These are phyloP conservation scores for Astrothelium macrocarpum DNA, from an alignment of 495 filamentous ascomycete species.

Conservation along the genomic window DNA sequence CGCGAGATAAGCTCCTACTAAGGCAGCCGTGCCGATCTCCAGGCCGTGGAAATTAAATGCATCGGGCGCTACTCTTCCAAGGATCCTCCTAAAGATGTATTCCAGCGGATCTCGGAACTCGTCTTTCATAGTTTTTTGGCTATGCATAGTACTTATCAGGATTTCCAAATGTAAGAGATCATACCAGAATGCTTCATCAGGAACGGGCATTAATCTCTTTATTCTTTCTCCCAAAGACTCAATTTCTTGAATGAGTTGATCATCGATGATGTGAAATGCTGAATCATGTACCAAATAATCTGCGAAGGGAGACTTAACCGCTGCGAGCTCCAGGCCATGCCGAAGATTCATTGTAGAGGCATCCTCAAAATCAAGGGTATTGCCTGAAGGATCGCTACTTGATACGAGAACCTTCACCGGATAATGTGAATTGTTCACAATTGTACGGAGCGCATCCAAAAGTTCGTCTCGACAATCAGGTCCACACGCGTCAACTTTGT, in stretches of 20 bases:
- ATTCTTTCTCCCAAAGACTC: not conserved
- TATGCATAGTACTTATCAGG: not conserved
- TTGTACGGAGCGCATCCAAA: slow-evolving; percentile 4
- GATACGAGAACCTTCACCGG: slow-evolving; percentile 40
- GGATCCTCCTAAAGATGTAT: not conserved
- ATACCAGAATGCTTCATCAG: slow-evolving; percentile 2
- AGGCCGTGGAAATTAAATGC: not conserved
- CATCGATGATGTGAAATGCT: not conserved
- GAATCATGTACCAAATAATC: not conserved
- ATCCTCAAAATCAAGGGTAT: not conserved
- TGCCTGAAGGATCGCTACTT: slow-evolving; percentile 16
- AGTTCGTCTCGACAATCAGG: slow-evolving; percentile 1
- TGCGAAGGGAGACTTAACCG: not conserved
- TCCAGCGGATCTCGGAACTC: not conserved
- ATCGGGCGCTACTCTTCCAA: not conserved
- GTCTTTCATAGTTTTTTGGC: not conserved
- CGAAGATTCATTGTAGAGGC: not conserved
- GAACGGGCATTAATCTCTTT: slow-evolving; percentile 2
- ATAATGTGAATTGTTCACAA: slow-evolving; percentile 23
- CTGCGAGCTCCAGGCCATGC: slow-evolving; percentile 1
- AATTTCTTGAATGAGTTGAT: slow-evolving; percentile 3
- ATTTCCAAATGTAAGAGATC: slow-evolving; percentile 4
- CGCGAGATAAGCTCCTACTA: not conserved
- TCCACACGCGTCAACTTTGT: slow-evolving; percentile 11
- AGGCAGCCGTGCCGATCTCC: slow-evolving; percentile 3